Percentiles rank a stretch among this genome's conserved stretches.
Conservation (phyloP, 2,329 filamentous ascomycete genomes). For the Rosellinia necatrix region DNA sequence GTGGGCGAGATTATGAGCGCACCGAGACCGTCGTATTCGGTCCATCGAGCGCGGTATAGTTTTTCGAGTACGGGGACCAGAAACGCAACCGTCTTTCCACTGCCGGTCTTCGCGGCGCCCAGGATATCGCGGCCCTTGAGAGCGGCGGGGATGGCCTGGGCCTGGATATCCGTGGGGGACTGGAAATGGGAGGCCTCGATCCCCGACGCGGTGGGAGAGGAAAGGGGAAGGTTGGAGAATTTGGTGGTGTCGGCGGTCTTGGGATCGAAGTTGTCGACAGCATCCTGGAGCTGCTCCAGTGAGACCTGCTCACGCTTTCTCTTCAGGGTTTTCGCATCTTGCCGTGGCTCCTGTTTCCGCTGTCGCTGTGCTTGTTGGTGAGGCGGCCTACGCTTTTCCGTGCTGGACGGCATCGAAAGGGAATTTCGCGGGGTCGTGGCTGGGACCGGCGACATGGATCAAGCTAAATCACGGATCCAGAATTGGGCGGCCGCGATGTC, state of each 20-base stretch:
- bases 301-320: slow-evolving; percentile 49
- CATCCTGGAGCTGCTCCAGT: slow-evolving; percentile 46
- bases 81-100: slow-evolving; percentile 94
- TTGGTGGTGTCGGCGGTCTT: slow-evolving; percentile 64
- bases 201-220: slow-evolving; percentile 75
- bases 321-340: slow-evolving; percentile 44
- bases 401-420: slow-evolving; percentile 33
- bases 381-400: slow-evolving; percentile 29
- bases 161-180: slow-evolving; percentile 87
- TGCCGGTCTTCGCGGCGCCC: slow-evolving; percentile 93
- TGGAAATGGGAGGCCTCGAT: slow-evolving; percentile 88
- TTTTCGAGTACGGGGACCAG: slow-evolving; percentile 91
- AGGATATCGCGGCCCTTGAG: slow-evolving; percentile 75
- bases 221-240: slow-evolving; percentile 87
- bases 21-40: slow-evolving; percentile 87
- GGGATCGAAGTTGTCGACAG: slow-evolving; percentile 55
- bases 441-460: not conserved
- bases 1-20: slow-evolving; percentile 94
- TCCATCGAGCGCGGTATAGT: slow-evolving; percentile 86
- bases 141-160: slow-evolving; percentile 83
- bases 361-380: slow-evolving; percentile 13
- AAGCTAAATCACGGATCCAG: not conserved
- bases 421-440: not conserved
- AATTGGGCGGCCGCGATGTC: no score
- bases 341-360: slow-evolving; percentile 37